These are phyloP conservation scores for Scenedesmus sp. DNA, from an alignment of 163 green algal species.

Conservation along the genomic window DNA sequence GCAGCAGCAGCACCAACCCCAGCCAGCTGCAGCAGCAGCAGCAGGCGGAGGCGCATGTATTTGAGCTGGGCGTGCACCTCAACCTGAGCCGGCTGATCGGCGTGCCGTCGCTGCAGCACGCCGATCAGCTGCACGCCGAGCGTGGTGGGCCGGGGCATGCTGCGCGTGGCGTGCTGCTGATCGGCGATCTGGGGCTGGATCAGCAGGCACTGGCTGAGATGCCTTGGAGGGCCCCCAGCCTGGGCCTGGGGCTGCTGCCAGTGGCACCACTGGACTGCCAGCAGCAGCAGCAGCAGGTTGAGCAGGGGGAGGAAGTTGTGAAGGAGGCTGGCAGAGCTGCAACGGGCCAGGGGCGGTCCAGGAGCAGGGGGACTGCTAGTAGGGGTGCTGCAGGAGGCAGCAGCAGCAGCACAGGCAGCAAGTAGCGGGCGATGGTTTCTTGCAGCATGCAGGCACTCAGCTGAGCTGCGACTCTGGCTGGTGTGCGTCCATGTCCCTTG, in stretches of 20 bases:
- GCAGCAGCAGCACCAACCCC: not conserved
- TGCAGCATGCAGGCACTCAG: no score
- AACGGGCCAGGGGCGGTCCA: not conserved
- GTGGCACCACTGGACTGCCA: not conserved
- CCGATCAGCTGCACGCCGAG: slow-evolving; percentile 9
- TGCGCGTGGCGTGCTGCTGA: slow-evolving; percentile 38
- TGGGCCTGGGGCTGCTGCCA: slow-evolving; percentile 43
- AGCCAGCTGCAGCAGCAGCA: not conserved
- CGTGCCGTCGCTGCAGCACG: slow-evolving; percentile 17
- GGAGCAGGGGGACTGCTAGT: not conserved
- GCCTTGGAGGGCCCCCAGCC: not conserved
- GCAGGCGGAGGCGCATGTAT: slow-evolving; percentile 15
- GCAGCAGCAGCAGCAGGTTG: not conserved
- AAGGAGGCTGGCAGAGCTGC: no score
- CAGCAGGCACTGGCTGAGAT: not conserved
- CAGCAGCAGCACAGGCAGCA: not conserved
- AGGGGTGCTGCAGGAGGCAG: not conserved
- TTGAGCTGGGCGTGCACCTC: slow-evolving; percentile 52
- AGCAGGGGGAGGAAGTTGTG: not conserved
- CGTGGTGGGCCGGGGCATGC: not conserved
- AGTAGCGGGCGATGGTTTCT: not conserved
- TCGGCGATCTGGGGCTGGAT: slow-evolving; percentile 46
- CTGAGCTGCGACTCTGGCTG: not conserved
- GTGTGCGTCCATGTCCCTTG: no score
- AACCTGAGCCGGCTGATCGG: slow-evolving; percentile 49